phyloP scores from a whole-genome alignment of 2,329 filamentous ascomycete genomes.

The Ploettnerulaceae sp. region DNA sequence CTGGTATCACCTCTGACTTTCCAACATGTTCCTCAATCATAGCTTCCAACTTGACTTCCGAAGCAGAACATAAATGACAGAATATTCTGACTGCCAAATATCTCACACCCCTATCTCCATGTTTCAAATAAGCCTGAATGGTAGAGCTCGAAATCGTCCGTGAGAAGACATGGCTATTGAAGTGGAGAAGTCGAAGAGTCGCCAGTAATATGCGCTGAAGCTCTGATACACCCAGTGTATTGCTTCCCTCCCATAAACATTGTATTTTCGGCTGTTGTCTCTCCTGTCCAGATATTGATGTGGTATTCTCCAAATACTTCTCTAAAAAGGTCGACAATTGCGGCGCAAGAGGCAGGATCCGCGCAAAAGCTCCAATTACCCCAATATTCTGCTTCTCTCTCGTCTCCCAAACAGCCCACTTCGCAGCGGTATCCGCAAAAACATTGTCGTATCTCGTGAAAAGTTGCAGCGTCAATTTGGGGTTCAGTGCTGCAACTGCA shows the following conservation, averaged over 20 bases:
- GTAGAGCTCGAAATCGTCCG: slow-evolving; percentile 59
- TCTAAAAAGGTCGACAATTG: slow-evolving; percentile 71
- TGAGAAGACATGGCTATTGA: slow-evolving; percentile 65
- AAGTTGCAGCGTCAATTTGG: slow-evolving; percentile 65
- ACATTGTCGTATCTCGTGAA: slow-evolving; percentile 70
- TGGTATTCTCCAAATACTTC: slow-evolving; percentile 35
- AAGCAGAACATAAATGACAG: slow-evolving; percentile 70
- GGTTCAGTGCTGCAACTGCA: slow-evolving; percentile 62
- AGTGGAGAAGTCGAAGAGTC: slow-evolving; percentile 73
- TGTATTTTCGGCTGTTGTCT: slow-evolving; percentile 24
- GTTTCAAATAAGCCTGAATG: slow-evolving; percentile 64
- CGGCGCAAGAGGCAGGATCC: slow-evolving; percentile 76
- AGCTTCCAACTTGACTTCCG: slow-evolving; percentile 71
- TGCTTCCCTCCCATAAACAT: slow-evolving; percentile 25
- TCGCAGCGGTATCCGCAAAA: slow-evolving; percentile 76
- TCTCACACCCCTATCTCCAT: slow-evolving; percentile 56
- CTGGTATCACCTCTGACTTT: slow-evolving; percentile 54
- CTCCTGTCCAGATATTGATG: slow-evolving; percentile 28
- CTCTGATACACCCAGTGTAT: slow-evolving; percentile 36
- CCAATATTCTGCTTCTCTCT: slow-evolving; percentile 24
- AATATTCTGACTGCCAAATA: slow-evolving; percentile 81
- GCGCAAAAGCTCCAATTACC: slow-evolving; percentile 68
- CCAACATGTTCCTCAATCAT: slow-evolving; percentile 65
- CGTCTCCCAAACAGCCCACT: slow-evolving; percentile 57
- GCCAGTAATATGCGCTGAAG: slow-evolving; percentile 55